Conservation (phyloP, 176 grass and related monocot genomes). For the Hsuehochloa calcarea region DNA sequence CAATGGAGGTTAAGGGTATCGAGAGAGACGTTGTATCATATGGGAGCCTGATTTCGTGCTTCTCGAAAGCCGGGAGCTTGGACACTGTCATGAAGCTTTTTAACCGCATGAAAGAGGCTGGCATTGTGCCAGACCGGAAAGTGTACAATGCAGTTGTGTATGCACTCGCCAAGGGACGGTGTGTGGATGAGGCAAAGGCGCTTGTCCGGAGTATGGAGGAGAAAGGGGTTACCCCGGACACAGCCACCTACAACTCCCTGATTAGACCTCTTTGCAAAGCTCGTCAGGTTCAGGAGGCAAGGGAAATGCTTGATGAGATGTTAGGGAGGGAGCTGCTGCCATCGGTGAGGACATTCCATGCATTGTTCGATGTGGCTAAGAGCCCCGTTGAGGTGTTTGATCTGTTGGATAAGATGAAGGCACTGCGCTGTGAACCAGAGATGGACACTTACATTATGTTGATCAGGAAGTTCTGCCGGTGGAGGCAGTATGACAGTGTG, state of each 20-base stretch:
- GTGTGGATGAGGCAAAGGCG: constrained; percentile 55
- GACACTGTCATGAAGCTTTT: constrained; percentile 74
- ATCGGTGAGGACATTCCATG: constrained; percentile 77
- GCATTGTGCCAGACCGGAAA: constrained; percentile 60
- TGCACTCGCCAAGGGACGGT: constrained; percentile 68
- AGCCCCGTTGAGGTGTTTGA: constrained; percentile 59
- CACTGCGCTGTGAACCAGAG: constrained; percentile 32
- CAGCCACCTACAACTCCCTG: constrained; percentile 72
- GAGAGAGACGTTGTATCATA: constrained; percentile 65
- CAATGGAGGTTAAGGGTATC: constrained; percentile 57
- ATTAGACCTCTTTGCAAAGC: constrained; percentile 73
- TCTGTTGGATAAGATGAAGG: constrained; percentile 63
- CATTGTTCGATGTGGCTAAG: constrained; percentile 55
- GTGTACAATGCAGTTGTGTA: constrained; percentile 72
- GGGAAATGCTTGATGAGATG: constrained; percentile 71
- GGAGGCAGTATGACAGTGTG: constrained; percentile 67
- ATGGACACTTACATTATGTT: constrained; percentile 87
- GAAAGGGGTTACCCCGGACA: constrained; percentile 51
- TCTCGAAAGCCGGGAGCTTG: constrained; percentile 74
- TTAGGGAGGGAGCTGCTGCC: constrained; percentile 50
- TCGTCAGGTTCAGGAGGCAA: constrained; percentile 55
- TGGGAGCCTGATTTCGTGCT: constrained; percentile 87
- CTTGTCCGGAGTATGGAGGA: constrained; percentile 69
- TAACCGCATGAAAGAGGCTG: constrained; percentile 67
- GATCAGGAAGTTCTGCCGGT: constrained; percentile 74